Base-by-base conservation (phyloP, 2,329 filamentous ascomycete genomes). In the Colletotrichum brevisporum region DNA sequence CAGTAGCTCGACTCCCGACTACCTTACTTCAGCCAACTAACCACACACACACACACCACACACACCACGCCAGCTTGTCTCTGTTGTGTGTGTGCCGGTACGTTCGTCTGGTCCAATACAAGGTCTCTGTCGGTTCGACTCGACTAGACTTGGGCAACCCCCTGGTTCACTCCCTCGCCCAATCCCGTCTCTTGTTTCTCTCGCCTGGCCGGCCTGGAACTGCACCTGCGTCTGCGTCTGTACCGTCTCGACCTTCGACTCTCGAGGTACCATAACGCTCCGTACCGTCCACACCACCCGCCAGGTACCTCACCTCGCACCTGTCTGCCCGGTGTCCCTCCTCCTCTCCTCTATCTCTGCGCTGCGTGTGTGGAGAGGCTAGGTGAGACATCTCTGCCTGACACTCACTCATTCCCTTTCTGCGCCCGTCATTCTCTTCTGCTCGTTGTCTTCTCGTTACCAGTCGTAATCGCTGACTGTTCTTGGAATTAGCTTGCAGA, bases 101-200 rank as follows among this genome's bases (percentile, higher is more conserved):
- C 55, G 55, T 69, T 48, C 27, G 36, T 63, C 45, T 53, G 50
- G 63, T 41, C 67, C 67, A 54, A 64, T 55, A 54, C 61, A 65
- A 54, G 43, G 54, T 61, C 61, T 36, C 41, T 68, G 26, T 52
- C 41, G 39, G 39, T 31, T 54, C 41, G 39, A 60, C 24, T 56
- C 53, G 53, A 43, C 41, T 54, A 26, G 50, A 48, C 45, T 64
- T 56, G 67, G 62, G 62, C 67, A 61, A 26, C 62, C 62, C 63
- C 67, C 67, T 61, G 62, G 47, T 66, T 60, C 55, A 51, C 24
- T 53, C 62, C 24, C 12, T 47, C 67, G 62, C 51, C 67, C 67
- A 69, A 69, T 69, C 67, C 67, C 67, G 62, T 69, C 67, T 45
- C 66, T 69, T 61, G 55, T 61, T 69, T 55, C 67, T 55, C 67